Base-by-base conservation (phyloP, 768 basidiomycete species). In the Tremella fuciformis region DNA sequence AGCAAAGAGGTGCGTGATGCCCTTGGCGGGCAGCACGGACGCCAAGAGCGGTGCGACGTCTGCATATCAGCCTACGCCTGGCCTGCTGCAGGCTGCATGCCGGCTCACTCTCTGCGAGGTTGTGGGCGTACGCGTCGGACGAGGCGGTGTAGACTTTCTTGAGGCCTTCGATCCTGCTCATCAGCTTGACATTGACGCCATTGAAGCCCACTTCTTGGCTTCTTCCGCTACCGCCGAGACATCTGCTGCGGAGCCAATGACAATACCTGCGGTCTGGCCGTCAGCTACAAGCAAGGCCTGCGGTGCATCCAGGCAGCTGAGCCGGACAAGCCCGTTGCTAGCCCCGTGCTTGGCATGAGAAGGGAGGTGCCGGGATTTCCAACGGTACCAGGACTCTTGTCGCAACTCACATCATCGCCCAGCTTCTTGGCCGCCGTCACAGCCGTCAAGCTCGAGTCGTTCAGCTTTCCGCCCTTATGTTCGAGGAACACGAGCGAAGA, bases 1-100 rank as follows among this genome's bases (percentile, higher is more conserved):
- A 24, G 89, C 90, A 52, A 94, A 87, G 66, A 97, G 83, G 74
- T 99, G 94, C 4, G 94, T 93, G 80, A 97, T 49, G 82, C 78
- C 81, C 61, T 81, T 81, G 47, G 80, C 78, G 19, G 85, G 82
- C 3, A 94, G 81, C 25, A 93, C 70, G 60, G 84, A 84, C 72
- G 90, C 85, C 19, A 98, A 77, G 44, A 97, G 82, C 8, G 92
- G 94, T 1, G 92, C 84, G 52, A 93, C 77, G 1, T 82, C 81
- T 79, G 84, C 11, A n/a, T 16, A 18, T 44, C 47, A 40, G 37
- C 39, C n/a, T n/a, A n/a, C 15, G 19, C 25, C 6, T 21, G 11
- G 13, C 18, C 25, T 8, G 16, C 42, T 42, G 13, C 53, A 40
- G 51, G 22, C 21, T 52, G 22, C 1, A 21, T 47, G 2, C 8